Percentiles rank a stretch among this genome's conserved stretches.
phyloP scores from a whole-genome alignment of 768 basidiomycete genomes.

The Pholiota conissans region DNA sequence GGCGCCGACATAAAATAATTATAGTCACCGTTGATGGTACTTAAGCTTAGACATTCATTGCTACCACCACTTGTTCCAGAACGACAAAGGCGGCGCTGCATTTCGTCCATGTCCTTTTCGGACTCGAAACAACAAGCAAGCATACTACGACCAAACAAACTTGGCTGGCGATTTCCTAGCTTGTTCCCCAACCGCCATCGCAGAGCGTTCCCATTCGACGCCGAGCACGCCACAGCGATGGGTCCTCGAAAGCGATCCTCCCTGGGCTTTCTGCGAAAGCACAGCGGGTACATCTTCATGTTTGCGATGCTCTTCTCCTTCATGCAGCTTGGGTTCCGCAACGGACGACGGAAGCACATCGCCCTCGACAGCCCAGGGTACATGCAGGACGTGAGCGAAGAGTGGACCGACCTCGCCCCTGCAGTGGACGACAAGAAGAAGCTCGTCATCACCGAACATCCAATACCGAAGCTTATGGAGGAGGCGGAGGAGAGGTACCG shows the following conservation, averaged over 20 bases:
- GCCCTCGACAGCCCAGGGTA: constrained; percentile 17
- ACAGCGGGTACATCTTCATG: constrained; percentile 42
- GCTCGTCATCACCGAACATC: constrained; percentile 48
- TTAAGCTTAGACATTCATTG: no score
- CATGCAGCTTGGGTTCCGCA: constrained; percentile 49
- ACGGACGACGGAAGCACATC: constrained; percentile 30
- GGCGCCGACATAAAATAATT: no score
- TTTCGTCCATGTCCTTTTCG: not conserved
- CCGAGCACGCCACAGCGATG: constrained; percentile 10
- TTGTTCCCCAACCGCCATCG: not conserved
- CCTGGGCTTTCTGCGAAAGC: constrained; percentile 19
- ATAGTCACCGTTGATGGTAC: no score
- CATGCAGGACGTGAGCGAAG: constrained; percentile 18
- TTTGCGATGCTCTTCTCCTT: constrained; percentile 44
- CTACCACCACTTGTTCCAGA: no score
- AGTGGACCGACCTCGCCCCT: constrained; percentile 18
- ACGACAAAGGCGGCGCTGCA: no score
- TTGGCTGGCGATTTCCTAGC: not conserved
- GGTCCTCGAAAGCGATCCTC: constrained; percentile 19
- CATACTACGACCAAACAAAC: not conserved
- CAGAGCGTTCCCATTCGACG: not conserved
- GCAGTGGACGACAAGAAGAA: constrained; percentile 19
- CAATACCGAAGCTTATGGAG: constrained; percentile 82
- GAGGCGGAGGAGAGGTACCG: constrained; percentile 79
- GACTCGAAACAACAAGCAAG: not conserved